Evolutionary conservation across 805 yeast species (phyloP), one percentile per base, ranked within the genome.

Genomic region (Saccharomycodes ludwigii): DNA sequence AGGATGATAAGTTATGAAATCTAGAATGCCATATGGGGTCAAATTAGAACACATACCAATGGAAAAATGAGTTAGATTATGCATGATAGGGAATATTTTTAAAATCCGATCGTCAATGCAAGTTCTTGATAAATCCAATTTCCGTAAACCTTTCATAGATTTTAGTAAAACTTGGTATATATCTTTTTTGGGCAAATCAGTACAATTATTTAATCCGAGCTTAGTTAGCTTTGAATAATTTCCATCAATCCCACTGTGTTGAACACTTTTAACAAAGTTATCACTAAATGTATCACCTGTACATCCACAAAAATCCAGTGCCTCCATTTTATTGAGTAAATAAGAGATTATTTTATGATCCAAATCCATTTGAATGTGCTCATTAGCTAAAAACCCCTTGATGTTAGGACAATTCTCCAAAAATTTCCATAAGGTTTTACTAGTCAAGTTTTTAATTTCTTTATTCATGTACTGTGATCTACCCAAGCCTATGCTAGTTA

Each of bases 261-360:
- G n/a, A n/a, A n/a, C n/a, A n/a, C n/a, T n/a, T 6, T 32, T 46
- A 12, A 64, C 58, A 44, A 83, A 76, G 16, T 80, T 76, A 10
- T 60, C 44, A 9, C 73, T 71, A 48, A 84, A 82, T 19, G 48
- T 58, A 22, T 60, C 62, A 27, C 81, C 78, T 5, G 83, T 71
- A 23, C 93, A 81, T 6, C 95, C 96, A 54, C 95, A 85, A 40
- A 85, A 83, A 54, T 85, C 96, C 9, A 85, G 56, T 1, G 82
- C 71, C 52, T 76, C 70, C 30, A 86, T 59, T 6, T 45, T 46
- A 21, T 44, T 46, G 12, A 53, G 39, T 11, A 53, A 29, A 21
- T 43, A 44, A 31, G 47, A 40, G 7, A 53, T 46, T 14, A 52
- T 44, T 33, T 65, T 58, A 4, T 67, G 67, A 50, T 78, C 80